Conservation (phyloP, 2,329 filamentous ascomycete genomes). For the Alternaria sp. region DNA sequence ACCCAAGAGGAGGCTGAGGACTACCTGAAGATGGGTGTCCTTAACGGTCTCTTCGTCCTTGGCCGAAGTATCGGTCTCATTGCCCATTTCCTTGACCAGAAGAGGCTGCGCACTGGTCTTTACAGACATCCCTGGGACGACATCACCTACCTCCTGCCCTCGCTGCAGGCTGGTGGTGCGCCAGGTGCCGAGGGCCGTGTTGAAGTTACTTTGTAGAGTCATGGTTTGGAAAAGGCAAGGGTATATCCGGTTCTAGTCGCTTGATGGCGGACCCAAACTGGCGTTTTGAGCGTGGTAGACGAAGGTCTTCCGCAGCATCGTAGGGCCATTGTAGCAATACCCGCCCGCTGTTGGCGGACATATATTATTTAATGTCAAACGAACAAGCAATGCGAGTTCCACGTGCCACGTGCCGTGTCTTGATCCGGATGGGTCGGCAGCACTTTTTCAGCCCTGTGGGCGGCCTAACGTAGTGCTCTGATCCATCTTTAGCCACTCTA, state of each 20-base stretch:
- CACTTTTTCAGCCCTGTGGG: not conserved
- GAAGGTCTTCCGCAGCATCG: conserved; percentile 28
- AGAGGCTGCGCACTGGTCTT: conserved; percentile 95
- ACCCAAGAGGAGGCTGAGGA: conserved; percentile 95
- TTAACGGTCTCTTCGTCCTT: conserved; percentile 98
- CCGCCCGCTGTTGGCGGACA: conserved; percentile 36
- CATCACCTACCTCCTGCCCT: conserved; percentile 52
- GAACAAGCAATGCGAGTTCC: conserved; percentile 16
- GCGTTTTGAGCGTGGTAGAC: conserved; percentile 44
- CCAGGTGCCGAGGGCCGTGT: conserved; percentile 51
- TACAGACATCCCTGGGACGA: conserved; percentile 93
- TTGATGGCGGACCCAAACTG: conserved; percentile 32
- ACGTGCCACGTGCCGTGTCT: not conserved
- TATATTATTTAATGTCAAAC: conserved; percentile 42
- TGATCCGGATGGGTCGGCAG: not conserved
- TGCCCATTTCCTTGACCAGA: conserved; percentile 99
- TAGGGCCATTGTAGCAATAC: conserved; percentile 41
- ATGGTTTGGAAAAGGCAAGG: conserved; percentile 31
- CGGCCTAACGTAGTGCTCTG: not conserved
- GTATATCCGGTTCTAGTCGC: conserved; percentile 34
- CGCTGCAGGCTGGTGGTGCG: conserved; percentile 44
- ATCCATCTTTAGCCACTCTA: not conserved
- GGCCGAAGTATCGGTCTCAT: conserved; percentile 98
- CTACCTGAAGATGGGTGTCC: conserved; percentile 98
- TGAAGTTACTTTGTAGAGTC: conserved; percentile 49